Percentiles rank a stretch among this genome's conserved stretches.
These are phyloP conservation scores for Helminthosporium solani DNA, from an alignment of 2,329 filamentous ascomycete species.

Conservation along the genomic window DNA sequence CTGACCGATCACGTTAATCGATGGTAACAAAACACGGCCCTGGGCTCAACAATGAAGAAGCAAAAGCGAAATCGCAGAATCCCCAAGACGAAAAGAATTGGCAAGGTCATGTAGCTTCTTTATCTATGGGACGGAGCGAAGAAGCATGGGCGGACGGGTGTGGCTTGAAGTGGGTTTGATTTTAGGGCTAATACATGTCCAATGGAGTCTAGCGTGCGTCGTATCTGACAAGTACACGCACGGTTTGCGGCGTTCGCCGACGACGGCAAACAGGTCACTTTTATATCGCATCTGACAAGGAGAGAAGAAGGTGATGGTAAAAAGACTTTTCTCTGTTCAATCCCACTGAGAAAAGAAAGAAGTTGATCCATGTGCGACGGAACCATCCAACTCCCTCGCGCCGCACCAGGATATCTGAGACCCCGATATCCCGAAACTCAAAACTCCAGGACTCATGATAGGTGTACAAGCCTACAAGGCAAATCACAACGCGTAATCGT, in stretches of 20 bases:
- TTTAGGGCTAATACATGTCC: not conserved
- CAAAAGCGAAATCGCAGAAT: too few relatives aligned
- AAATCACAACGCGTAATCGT: constrained; percentile 50
- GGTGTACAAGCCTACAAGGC: constrained; percentile 12
- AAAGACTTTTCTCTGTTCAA: not conserved
- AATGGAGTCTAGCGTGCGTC: constrained; percentile 13
- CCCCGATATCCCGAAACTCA: constrained; percentile 11
- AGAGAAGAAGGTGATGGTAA: too few relatives aligned
- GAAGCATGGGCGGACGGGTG: constrained; percentile 2
- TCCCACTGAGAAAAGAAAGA: not conserved
- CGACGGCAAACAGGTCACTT: not conserved
- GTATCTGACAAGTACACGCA: constrained; percentile 10
- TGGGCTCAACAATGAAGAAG: too few relatives aligned
- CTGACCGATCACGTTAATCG: too few relatives aligned
- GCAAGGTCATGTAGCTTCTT: constrained; percentile 3
- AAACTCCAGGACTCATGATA: constrained; percentile 16
- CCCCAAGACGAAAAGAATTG: too few relatives aligned
- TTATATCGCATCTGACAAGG: too few relatives aligned
- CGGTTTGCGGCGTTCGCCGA: constrained; percentile 20
- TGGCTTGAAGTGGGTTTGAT: constrained; percentile 15
- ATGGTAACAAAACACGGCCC: too few relatives aligned
- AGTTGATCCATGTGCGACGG: not conserved
- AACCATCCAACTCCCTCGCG: not conserved
- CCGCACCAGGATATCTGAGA: not conserved
- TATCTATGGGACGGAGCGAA: constrained; percentile 7